Percentiles rank a stretch among this genome's conserved stretches.
These are phyloP conservation scores for Nepenthes mirabilis DNA, from an alignment of 148 eudicot species.

Conservation along the genomic window DNA sequence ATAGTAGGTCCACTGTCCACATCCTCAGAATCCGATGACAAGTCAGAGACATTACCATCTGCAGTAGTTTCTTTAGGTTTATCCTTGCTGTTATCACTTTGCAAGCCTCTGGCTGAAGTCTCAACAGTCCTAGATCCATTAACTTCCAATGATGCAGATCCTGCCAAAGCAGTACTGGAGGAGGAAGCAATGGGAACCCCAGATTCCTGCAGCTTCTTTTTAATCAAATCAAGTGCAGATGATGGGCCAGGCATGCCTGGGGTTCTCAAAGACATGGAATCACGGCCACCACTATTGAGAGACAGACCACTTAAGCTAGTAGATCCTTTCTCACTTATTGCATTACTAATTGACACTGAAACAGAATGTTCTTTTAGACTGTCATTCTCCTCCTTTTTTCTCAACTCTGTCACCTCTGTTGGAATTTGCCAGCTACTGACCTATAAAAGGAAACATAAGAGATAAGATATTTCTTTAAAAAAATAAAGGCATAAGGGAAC, in stretches of 20 bases:
- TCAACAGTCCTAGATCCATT: slow-evolving; percentile 68
- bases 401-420: slow-evolving; percentile 58
- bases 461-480: neutral
- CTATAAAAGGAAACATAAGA: slow-evolving; percentile 19
- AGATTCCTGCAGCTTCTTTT: slow-evolving; percentile 91
- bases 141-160: slow-evolving; percentile 30
- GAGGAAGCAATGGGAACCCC: slow-evolving; percentile 63
- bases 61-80: slow-evolving; percentile 50
- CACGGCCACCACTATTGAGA: slow-evolving; percentile 87
- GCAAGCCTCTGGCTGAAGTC: slow-evolving; percentile 39
- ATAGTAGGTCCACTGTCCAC: slow-evolving; percentile 74
- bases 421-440: slow-evolving; percentile 98
- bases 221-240: slow-evolving; percentile 88
- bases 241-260: slow-evolving; percentile 42
- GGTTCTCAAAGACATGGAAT: slow-evolving; percentile 53
- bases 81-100: slow-evolving; percentile 64
- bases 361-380: slow-evolving; percentile 33
- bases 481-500: too few species aligned
- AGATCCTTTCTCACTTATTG: slow-evolving; percentile 45
- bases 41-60: slow-evolving; percentile 66
- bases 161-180: slow-evolving; percentile 32
- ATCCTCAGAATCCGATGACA: slow-evolving; percentile 93
- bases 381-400: slow-evolving; percentile 58
- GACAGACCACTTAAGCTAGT: slow-evolving; percentile 80
- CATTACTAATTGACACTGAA: slow-evolving; percentile 32